These are phyloP conservation scores for Cyberlindnera suaveolens DNA, from an alignment of 805 yeast genomes.

Conservation along the genomic window DNA sequence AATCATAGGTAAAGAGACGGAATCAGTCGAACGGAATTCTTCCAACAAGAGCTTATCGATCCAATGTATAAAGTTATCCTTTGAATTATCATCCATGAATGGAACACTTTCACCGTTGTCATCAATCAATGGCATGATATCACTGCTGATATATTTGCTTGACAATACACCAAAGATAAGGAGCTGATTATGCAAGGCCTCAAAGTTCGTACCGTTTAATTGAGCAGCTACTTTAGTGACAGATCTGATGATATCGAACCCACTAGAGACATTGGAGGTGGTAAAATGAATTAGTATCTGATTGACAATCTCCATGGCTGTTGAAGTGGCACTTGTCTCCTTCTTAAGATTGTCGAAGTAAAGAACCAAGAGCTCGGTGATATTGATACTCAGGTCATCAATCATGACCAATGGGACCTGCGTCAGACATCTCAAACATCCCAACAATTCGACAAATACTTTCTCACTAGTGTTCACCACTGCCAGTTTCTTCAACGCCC, in stretches of 20 bases:
- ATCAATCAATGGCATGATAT: conserved; percentile 19
- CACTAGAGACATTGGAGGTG: conserved; percentile 32
- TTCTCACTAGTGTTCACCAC: conserved; percentile 18
- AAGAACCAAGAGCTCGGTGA: conserved; percentile 15
- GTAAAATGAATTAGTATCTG: conserved; percentile 36
- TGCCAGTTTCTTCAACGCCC: conserved; percentile 8
- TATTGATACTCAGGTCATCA: conserved; percentile 11
- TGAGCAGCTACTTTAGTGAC: conserved; percentile 32
- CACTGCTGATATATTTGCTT: conserved; percentile 31
- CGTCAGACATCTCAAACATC: conserved; percentile 19
- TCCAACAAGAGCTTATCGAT: conserved; percentile 4
- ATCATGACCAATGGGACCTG: conserved; percentile 22
- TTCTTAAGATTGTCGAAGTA: conserved; percentile 20
- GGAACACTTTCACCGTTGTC: conserved; percentile 7
- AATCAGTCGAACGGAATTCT: not conserved
- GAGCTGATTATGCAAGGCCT: conserved; percentile 37
- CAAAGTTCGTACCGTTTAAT: conserved; percentile 36
- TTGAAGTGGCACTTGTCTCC: conserved; percentile 27
- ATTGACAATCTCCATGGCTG: conserved; percentile 40
- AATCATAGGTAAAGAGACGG: conserved; percentile 9
- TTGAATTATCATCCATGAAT: conserved; percentile 2
- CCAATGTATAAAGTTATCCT: conserved; percentile 11
- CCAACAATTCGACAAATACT: conserved; percentile 23
- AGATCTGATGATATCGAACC: conserved; percentile 31
- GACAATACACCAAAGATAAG: conserved; percentile 40